phyloP scores from a whole-genome alignment of 2,329 filamentous ascomycete genomes.

The Acephala macrosclerotiorum region DNA sequence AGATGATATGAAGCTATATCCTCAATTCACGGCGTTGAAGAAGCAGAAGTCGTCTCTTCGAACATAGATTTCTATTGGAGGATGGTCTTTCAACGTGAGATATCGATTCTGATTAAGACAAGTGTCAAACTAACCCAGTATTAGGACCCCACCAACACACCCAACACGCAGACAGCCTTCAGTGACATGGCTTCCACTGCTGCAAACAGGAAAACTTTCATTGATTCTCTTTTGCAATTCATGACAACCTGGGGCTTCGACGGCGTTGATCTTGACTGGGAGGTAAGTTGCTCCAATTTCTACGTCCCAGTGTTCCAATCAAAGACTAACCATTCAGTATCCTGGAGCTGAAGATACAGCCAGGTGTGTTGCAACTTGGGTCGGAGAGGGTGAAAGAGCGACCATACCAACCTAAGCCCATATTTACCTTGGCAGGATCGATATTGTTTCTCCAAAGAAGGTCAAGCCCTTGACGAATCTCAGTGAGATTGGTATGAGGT shows the following conservation, averaged over 20 bases:
- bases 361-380: conserved; percentile 31
- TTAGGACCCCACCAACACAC: background rate
- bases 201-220: conserved; percentile 46
- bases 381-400: conserved; percentile 36
- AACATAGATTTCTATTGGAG: conserved; percentile 27
- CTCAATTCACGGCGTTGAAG: conserved; percentile 27
- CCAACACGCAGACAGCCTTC: background rate
- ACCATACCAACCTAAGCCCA: conserved; percentile 58
- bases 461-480: conserved; percentile 51
- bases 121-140: background rate
- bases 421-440: conserved; percentile 48
- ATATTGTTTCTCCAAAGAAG: conserved; percentile 56
- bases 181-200: conserved; percentile 43
- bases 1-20: conserved; percentile 17
- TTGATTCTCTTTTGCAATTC: conserved; percentile 48
- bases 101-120: background rate
- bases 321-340: too few relatives aligned
- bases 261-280: conserved; percentile 57
- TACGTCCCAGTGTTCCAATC: too few relatives aligned
- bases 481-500: conserved; percentile 55
- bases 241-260: conserved; percentile 52
- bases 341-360: conserved; percentile 33
- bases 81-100: conserved; percentile 23
- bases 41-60: conserved; percentile 14
- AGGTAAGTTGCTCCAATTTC: too few relatives aligned